Evolutionary conservation across 2,329 filamentous ascomycete species (phyloP), one percentile per base, ranked within the genome.

Genomic region (Fusarium nanum): DNA sequence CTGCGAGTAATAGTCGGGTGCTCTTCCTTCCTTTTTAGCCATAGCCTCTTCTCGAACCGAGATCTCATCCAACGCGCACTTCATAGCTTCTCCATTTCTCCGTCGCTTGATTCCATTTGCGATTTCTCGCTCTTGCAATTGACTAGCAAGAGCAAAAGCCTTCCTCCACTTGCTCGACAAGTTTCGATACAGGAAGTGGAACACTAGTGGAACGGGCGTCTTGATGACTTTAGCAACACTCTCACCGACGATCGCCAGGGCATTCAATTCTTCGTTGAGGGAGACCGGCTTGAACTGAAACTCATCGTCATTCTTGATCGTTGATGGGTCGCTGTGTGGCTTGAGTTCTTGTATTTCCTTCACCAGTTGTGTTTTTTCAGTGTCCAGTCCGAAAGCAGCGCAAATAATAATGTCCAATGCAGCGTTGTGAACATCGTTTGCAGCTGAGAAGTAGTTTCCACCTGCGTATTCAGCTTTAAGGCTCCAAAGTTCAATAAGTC

Each of bases 381-480:
- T 52, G 10, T 69, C 60, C 0, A 69, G 23, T 10, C 66, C 66
- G 0, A 67, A 69, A 10, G 66, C 61, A 2, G 40, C 50, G 18
- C 66, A 70, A 0, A 70, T 42, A 1, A 69, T 70, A 6, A 69
- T 69, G 3, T 69, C 66, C 2, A 70, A 18, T 1, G 66, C 66
- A 5, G 66, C 66, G n/a, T 70, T 60, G 13, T 69, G 66, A 1
- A 69, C 50, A 18, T 69, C 60, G 4, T 16, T 48, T 7, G 66
- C 49, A 0, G 66, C 66, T 0, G 46, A 32, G 7, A 69, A 70
- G 47, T 41, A 69, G 3, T 52, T 46, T 0, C 50, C 66, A 11
- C 46, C 41, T 7, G 66, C 46, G 3, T 30, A n/a, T 8, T 67
- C 47, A 12, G 50, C 16, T 12, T 69, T 67, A 5, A 60, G n/a